Conservation (phyloP, 1,284 basidiomycete genomes). For the Apiotrichum gracile region DNA sequence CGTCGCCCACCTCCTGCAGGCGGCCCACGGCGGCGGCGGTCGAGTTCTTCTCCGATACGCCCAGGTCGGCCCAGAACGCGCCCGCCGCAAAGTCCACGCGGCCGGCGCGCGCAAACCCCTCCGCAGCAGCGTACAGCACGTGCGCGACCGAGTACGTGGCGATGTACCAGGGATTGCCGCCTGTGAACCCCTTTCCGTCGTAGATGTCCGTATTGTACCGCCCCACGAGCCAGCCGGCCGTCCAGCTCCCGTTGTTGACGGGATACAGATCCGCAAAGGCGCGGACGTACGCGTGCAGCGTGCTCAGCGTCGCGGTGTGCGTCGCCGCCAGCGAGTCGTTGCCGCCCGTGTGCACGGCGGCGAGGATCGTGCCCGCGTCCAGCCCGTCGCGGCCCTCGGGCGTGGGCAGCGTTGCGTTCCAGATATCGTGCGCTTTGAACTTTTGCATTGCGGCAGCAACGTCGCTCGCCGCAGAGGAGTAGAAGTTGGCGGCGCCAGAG, state of each 20-base stretch:
- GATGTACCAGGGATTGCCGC: constrained; percentile 49
- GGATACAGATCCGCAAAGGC: constrained; percentile 45
- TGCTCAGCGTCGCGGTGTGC: constrained; percentile 33
- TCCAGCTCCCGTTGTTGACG: constrained; percentile 42
- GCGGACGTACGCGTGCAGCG: constrained; percentile 38
- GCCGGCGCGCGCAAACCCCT: constrained; percentile 12
- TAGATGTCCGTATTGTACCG: constrained; percentile 50
- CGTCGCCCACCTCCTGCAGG: constrained; percentile 36
- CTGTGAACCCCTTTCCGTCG: constrained; percentile 42
- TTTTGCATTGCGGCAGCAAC: constrained; percentile 28
- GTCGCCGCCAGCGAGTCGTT: constrained; percentile 15
- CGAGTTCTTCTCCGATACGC: neutral
- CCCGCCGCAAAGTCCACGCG: constrained; percentile 17
- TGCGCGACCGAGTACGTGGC: constrained; percentile 47
- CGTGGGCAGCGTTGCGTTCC: neutral
- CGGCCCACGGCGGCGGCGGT: constrained; percentile 18
- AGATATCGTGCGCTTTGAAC: constrained; percentile 24
- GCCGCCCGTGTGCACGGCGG: constrained; percentile 44
- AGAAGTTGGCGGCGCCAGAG: constrained; percentile 36
- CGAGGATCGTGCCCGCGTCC: constrained; percentile 47
- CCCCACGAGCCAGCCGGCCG: constrained; percentile 46
- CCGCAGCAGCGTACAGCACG: constrained; percentile 37
- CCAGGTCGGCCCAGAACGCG: constrained; percentile 42
- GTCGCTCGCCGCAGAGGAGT: constrained; percentile 29
- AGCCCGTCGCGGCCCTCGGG: constrained; percentile 28